Percentiles rank a stretch among this genome's conserved stretches.
phyloP scores from a whole-genome alignment of 2,329 filamentous ascomycete genomes.

The Bertia moriformis region DNA sequence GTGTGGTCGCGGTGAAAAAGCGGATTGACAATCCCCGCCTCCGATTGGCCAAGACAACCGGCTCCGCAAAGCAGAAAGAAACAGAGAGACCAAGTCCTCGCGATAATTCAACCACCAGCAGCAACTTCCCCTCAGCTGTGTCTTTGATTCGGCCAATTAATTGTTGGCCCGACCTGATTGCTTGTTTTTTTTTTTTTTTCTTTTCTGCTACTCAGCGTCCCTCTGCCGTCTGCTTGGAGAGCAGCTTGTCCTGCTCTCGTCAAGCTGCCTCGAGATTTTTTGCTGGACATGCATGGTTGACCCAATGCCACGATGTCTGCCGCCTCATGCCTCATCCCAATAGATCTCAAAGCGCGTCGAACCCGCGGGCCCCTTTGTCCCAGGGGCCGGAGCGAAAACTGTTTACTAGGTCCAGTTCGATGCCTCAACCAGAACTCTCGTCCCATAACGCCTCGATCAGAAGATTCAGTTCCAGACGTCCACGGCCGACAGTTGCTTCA shows the following conservation, averaged over 20 bases:
- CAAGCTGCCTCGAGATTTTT: background rate
- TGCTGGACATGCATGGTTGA: conserved; percentile 1
- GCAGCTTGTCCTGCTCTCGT: background rate
- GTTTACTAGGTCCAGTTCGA: background rate
- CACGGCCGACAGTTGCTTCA: background rate
- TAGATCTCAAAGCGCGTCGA: background rate
- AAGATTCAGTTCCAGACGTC: background rate
- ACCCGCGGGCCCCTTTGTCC: background rate
- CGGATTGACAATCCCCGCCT: background rate
- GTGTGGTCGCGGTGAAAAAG: no score
- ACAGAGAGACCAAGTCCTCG: no score
- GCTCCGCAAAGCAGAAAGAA: background rate
- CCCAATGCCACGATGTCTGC: background rate
- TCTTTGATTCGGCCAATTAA: no score
- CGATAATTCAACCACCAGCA: background rate
- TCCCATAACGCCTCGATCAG: background rate
- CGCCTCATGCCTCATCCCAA: conserved; percentile 1
- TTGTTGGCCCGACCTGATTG: background rate
- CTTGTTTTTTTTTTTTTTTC: background rate
- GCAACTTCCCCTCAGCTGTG: no score
- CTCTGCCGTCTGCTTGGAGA: no score
- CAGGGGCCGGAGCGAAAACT: background rate
- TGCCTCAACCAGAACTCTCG: background rate
- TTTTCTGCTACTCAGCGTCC: background rate
- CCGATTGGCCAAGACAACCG: background rate